A percentile compares a stretch with the other conserved stretches of the same genome.
Conservation (phyloP, 306 rosid genomes). For the Cercis canadensis region DNA sequence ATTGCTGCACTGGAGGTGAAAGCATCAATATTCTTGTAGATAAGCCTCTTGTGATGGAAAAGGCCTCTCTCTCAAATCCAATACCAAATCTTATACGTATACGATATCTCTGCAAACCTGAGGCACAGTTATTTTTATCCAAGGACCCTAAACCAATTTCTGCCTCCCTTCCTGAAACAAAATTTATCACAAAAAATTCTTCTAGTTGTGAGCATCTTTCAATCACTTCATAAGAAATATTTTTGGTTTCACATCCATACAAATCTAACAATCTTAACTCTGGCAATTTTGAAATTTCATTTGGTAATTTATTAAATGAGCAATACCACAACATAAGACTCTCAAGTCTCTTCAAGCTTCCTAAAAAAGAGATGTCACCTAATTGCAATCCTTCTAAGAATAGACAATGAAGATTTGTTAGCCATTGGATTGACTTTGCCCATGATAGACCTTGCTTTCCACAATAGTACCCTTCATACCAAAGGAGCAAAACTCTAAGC, state of each 20-base stretch:
- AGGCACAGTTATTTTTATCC: too few species aligned
- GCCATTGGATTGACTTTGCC: background rate
- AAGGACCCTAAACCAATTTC: too few species aligned
- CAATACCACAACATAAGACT: background rate
- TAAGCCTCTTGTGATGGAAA: background rate
- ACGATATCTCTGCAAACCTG: background rate
- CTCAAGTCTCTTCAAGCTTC: background rate
- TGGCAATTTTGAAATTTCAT: too few species aligned
- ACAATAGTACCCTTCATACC: too few species aligned
- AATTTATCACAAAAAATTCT: slow-evolving; percentile 8
- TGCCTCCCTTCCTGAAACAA: too few species aligned
- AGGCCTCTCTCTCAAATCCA: slow-evolving; percentile 12
- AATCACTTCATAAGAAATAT: background rate
- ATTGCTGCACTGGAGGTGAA: background rate
- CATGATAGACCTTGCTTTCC: too few species aligned
- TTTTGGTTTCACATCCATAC: background rate
- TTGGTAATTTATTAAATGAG: background rate
- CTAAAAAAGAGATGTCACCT: slow-evolving; percentile 24
- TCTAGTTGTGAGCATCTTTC: background rate
- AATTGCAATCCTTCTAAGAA: accelerated
- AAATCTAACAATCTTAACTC: background rate
- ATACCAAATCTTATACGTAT: accelerated
- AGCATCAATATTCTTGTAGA: accelerated
- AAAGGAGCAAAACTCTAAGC: background rate
- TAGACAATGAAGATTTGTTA: background rate